Conservation (phyloP, 202 grass and related monocot genomes). For the Setaria italica region DNA sequence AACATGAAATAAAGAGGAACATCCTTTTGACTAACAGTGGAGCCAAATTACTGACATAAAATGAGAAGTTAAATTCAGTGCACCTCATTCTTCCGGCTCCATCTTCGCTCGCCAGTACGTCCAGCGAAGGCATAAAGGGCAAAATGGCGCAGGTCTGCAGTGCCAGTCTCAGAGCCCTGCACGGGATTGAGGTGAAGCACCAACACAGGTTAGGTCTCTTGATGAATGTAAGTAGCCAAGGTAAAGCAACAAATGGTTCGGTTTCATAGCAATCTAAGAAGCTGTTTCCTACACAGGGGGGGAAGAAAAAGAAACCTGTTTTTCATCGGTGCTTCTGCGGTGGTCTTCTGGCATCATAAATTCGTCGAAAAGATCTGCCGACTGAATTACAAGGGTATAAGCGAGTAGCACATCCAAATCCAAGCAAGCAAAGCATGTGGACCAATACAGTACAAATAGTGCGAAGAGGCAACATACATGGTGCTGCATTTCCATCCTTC, state of each 20-base stretch:
- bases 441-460: too few relatives aligned
- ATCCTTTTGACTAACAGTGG: neutral
- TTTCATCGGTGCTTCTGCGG: constrained; percentile 71
- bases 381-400: constrained; percentile 44
- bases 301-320: constrained; percentile 64
- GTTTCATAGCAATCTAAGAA: neutral
- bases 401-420: neutral
- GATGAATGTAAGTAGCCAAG: neutral
- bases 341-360: constrained; percentile 62
- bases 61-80: constrained; percentile 17
- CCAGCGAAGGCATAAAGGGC: constrained; percentile 97
- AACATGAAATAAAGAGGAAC: neutral
- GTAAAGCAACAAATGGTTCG: neutral
- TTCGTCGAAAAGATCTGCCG: constrained; percentile 85
- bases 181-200: neutral
- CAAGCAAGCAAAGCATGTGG: neutral
- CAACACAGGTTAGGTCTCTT: neutral
- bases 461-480: constrained; percentile 56
- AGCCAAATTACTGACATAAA: constrained; percentile 23
- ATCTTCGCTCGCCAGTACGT: constrained; percentile 66
- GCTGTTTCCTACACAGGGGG: neutral
- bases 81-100: constrained; percentile 96
- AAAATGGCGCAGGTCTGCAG: constrained; percentile 90
- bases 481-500: constrained; percentile 96
- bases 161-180: constrained; percentile 58